Evolutionary conservation across 1,284 basidiomycete genomes (phyloP), one percentile per base, ranked within the genome.

Genomic region (Irpex lacteus): DNA sequence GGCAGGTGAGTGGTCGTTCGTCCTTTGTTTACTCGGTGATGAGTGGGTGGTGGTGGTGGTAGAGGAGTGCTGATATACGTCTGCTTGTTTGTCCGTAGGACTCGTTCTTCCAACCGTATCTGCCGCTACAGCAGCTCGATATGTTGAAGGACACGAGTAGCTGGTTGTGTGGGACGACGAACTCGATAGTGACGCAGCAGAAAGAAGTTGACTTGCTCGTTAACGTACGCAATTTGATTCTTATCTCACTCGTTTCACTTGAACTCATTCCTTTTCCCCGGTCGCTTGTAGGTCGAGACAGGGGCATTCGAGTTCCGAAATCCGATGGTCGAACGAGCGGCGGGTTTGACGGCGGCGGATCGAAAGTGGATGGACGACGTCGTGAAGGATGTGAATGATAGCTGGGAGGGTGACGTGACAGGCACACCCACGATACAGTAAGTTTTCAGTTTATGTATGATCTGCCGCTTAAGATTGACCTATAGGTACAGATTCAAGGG

Each of bases 61-160:
- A 34, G 32, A 34, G 32, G 32, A 6, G 6, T 34, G 32, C 32
- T 34, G 32, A 34, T 34, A 6, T 6, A 6, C 5, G 32, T 6
- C 0, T 34, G 5, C 1, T 34, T 34, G 5, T 0, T 34, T 34
- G 5, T 34, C 0, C 5, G 40, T 67, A 92, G 88, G 94, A 95
- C 68, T 85, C 95, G 1, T 96, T 98, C 79, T 99, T 99, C 80
- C 97, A 99, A 76, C 98, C 97, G 1, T 99, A 98, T 76, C 82
- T 99, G 21, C 97, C 97, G 0, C 77, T 99, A 6, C 97, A 99
- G 76, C 96, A 99, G 76, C 83, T 98, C 15, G 97, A 98, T 69
- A 86, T 96, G 78, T 79, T 98, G 50, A 89, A 86, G 70, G 87
- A 90, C 36, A 90, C 92, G 3, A 82, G 84, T 54, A 89, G 90